Percentiles rank a stretch among this genome's conserved stretches.
phyloP scores from a whole-genome alignment of 1,284 basidiomycete genomes.

The Ganoderma multipileum region DNA sequence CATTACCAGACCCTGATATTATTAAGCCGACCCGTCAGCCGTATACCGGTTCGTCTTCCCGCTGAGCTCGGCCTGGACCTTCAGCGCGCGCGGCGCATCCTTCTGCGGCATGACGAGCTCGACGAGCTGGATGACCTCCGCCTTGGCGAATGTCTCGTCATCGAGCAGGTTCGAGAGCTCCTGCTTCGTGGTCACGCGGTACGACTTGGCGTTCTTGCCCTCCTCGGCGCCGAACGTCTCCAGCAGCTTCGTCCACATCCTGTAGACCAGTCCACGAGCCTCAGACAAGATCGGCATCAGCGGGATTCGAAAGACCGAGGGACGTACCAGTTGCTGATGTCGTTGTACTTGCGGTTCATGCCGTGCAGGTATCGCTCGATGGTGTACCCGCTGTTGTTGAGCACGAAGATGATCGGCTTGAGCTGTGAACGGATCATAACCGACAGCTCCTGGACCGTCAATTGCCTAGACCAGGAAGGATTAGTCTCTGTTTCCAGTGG shows the following conservation, averaged over 20 bases:
- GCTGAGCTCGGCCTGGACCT: constrained; percentile 57
- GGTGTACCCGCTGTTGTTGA: constrained; percentile 91
- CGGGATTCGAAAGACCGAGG: neutral
- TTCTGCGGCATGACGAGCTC: constrained; percentile 79
- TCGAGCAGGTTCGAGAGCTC: constrained; percentile 72
- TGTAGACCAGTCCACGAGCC: constrained; percentile 16
- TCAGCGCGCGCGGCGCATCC: constrained; percentile 76
- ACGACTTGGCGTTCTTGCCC: constrained; percentile 66
- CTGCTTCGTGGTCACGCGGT: constrained; percentile 66
- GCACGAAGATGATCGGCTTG: constrained; percentile 83
- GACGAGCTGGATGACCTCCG: constrained; percentile 76
- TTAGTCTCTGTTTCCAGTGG: neutral
- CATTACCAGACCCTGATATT: neutral
- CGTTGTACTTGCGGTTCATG: constrained; percentile 70
- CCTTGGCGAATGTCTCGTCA: constrained; percentile 60
- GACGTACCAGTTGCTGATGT: constrained; percentile 68
- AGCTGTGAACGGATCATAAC: constrained; percentile 76
- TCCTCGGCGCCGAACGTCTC: constrained; percentile 62
- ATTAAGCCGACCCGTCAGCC: constrained; percentile 5
- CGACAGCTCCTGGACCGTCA: constrained; percentile 80
- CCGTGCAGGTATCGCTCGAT: constrained; percentile 88
- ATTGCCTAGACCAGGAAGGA: constrained; percentile 52
- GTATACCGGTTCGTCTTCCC: constrained; percentile 54
- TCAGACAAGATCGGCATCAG: neutral
- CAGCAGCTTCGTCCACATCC: constrained; percentile 68